These are phyloP conservation scores for Geotrichum fermentans DNA, from an alignment of 1,139 yeast genomes.

Conservation along the genomic window DNA sequence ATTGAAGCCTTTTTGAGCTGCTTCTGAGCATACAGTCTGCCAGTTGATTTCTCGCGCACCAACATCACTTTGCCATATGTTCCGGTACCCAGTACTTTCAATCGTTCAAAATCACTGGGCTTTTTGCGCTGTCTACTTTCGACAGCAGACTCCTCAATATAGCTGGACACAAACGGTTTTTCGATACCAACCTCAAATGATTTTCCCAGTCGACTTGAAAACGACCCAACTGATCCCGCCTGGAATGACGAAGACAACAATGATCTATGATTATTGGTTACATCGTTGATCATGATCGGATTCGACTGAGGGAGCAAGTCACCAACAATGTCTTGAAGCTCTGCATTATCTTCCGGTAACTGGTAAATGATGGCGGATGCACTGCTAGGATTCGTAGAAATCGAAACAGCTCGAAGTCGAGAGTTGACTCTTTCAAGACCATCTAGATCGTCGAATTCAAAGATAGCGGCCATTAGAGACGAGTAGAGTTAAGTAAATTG, in stretches of 20 bases:
- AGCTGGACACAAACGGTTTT: conserved; percentile 34
- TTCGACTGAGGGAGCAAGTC: conserved; percentile 15
- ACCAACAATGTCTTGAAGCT: conserved; percentile 20
- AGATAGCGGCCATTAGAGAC: conserved; percentile 1
- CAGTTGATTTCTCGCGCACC: conserved; percentile 63
- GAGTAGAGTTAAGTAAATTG: background rate
- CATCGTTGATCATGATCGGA: conserved; percentile 15
- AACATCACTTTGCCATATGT: conserved; percentile 86
- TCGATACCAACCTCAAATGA: conserved; percentile 48
- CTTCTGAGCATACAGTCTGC: conserved; percentile 79
- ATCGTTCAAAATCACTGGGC: conserved; percentile 63
- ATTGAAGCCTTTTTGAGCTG: conserved; percentile 79
- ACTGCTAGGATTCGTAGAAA: background rate
- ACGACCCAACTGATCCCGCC: conserved; percentile 22
- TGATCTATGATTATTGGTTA: conserved; percentile 20
- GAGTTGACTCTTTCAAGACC: conserved; percentile 4
- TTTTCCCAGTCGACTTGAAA: conserved; percentile 41
- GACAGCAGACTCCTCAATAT: conserved; percentile 21
- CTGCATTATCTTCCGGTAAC: conserved; percentile 21
- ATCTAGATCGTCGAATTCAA: conserved; percentile 23
- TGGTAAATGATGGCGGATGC: background rate
- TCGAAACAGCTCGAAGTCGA: conserved; percentile 5
- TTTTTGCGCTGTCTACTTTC: conserved; percentile 26
- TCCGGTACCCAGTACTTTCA: conserved; percentile 84
- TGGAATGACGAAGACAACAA: conserved; percentile 14